Evolutionary conservation across 345 rosid genomes (phyloP).

Genomic region (Rhodamnia rubescens): DNA sequence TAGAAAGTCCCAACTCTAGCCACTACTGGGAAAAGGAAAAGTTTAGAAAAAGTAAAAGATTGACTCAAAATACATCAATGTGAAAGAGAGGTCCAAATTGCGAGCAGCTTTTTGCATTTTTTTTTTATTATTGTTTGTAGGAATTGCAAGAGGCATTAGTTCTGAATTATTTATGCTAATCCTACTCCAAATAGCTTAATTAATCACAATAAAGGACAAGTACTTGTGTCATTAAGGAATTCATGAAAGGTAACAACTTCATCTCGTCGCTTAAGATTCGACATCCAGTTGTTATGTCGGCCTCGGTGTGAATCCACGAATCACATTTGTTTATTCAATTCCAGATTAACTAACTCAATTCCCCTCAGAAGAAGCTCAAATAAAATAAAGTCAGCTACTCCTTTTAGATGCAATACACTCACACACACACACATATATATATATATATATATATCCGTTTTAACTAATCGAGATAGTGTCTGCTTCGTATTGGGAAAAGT

Average conservation of each 20-base stretch:
- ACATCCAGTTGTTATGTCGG: not conserved
- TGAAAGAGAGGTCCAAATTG: not conserved
- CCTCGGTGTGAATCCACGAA: not conserved
- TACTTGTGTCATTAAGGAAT: not conserved
- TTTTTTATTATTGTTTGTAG: not conserved
- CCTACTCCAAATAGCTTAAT: not conserved
- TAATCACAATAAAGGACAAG: not conserved
- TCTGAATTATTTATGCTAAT: not conserved
- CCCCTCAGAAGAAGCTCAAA: not conserved
- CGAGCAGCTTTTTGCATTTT: not conserved
- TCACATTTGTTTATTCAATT: not conserved
- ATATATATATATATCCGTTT: not conserved
- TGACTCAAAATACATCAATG: not conserved
- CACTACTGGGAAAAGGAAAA: not conserved
- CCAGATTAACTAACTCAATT: not conserved
- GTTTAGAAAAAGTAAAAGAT: not conserved
- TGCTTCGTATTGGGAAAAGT: not conserved
- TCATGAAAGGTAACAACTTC: not conserved
- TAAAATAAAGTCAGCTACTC: not conserved
- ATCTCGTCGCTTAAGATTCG: not conserved
- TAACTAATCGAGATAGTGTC: not conserved
- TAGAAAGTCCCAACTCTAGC: not conserved
- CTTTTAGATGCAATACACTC: not conserved
- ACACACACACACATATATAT: too few relatives aligned
- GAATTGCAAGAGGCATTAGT: not conserved